Conservation (phyloP, 139 green algal species). For the Asterochloris sp. region DNA sequence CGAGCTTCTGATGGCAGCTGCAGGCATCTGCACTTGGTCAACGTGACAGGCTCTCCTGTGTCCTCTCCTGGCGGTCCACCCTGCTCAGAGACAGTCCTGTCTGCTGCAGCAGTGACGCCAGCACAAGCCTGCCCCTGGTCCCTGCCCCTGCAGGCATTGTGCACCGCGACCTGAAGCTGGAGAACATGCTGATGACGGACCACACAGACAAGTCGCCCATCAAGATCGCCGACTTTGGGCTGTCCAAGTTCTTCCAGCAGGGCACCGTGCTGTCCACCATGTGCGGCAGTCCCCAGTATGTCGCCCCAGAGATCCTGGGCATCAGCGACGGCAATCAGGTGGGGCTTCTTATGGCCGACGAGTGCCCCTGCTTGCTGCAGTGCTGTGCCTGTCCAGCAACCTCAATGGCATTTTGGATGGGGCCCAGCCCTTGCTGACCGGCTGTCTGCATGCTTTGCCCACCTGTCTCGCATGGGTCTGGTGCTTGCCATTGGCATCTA, state of each 20-base stretch:
- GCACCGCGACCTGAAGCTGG: slow-evolving; percentile 81
- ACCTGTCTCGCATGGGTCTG: too few relatives aligned
- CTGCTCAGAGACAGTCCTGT: too few relatives aligned
- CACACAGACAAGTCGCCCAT: slow-evolving; percentile 56
- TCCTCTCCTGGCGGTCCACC: too few relatives aligned
- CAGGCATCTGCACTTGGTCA: too few relatives aligned
- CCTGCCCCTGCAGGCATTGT: slow-evolving; percentile 63
- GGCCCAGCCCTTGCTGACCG: too few relatives aligned
- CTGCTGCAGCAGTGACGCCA: neutral
- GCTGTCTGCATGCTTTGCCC: too few relatives aligned
- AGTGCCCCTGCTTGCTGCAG: slow-evolving; percentile 28
- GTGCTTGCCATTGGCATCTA: too few relatives aligned
- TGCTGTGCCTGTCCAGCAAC: too few relatives aligned
- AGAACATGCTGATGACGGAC: slow-evolving; percentile 84
- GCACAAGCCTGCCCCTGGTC: neutral
- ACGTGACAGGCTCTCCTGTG: too few relatives aligned
- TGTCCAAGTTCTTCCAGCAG: slow-evolving; percentile 73
- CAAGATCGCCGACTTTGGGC: slow-evolving; percentile 84
- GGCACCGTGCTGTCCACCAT: slow-evolving; percentile 71
- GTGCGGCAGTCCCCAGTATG: slow-evolving; percentile 73
- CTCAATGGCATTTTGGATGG: too few relatives aligned
- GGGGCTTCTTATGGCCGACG: neutral
- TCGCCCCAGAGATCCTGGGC: slow-evolving; percentile 60
- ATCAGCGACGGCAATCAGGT: slow-evolving; percentile 65
- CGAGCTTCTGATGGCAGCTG: too few relatives aligned